Conservation (phyloP, 495 filamentous ascomycete species). For the Hyaloscypha hepaticicola region DNA sequence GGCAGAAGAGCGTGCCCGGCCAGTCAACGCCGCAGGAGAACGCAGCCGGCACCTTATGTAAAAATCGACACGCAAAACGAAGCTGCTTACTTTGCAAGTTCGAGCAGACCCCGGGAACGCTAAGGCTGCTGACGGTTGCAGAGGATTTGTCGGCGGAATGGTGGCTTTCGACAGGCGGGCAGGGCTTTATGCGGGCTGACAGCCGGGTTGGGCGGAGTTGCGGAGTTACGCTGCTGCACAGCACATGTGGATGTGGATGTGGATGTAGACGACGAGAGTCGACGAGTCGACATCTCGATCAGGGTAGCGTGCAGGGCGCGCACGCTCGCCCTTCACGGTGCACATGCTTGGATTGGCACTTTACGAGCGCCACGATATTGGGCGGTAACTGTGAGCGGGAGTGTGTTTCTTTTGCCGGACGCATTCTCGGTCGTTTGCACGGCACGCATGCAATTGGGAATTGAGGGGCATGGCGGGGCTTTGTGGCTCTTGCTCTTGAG, state of each 20-base stretch:
- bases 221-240: not conserved
- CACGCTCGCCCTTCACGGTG: not conserved
- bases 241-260: not conserved
- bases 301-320: not conserved
- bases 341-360: too few relatives aligned
- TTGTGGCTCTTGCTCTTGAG: not conserved
- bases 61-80: not conserved
- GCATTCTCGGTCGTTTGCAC: constrained; percentile 9
- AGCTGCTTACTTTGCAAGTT: constrained; percentile 1
- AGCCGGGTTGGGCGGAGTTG: constrained; percentile 8
- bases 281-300: constrained; percentile 3
- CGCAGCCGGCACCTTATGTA: not conserved
- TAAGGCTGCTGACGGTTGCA: not conserved
- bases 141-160: too few relatives aligned
- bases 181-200: constrained; percentile 14
- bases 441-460: not conserved
- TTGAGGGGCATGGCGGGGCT: too few relatives aligned
- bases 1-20: not conserved
- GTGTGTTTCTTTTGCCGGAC: not conserved
- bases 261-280: not conserved
- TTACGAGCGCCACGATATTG: not conserved
- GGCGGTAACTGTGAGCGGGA: not conserved
- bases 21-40: not conserved
- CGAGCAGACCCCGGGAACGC: not conserved
- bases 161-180: not conserved